These are phyloP conservation scores for Apophysomyces elegans DNA, from an alignment of 371 early-diverging fungal genomes.

Conservation along the genomic window DNA sequence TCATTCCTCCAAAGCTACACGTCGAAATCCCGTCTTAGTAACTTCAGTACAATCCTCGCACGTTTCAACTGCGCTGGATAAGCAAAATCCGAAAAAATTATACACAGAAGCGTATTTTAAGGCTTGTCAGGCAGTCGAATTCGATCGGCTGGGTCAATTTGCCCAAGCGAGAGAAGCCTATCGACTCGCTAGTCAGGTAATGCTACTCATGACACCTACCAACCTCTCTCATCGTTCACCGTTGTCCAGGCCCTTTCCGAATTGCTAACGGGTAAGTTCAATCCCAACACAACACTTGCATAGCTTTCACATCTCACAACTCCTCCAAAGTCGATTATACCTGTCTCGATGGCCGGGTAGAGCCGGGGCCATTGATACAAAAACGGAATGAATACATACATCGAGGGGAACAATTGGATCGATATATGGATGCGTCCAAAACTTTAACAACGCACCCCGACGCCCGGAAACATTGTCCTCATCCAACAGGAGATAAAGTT, in stretches of 20 bases:
- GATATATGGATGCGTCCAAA: constrained; percentile 15
- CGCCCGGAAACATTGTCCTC: constrained; percentile 21
- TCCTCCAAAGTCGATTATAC: neutral
- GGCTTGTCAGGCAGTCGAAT: constrained; percentile 56
- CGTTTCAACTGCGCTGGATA: constrained; percentile 6
- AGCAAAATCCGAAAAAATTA: constrained; percentile 15
- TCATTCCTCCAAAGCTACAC: neutral
- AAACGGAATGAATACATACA: constrained; percentile 46
- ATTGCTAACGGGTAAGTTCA: constrained; percentile 19
- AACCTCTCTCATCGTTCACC: neutral
- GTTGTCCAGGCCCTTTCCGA: neutral
- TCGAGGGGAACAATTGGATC: constrained; percentile 43
- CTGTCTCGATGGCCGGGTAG: constrained; percentile 14
- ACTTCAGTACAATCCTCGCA: constrained; percentile 22
- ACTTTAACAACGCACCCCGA: constrained; percentile 26
- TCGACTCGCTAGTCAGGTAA: constrained; percentile 54
- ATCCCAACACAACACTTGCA: constrained; percentile 9
- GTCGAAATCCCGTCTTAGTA: neutral
- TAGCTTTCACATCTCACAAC: constrained; percentile 12
- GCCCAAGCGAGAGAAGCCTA: constrained; percentile 52
- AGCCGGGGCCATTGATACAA: constrained; percentile 35
- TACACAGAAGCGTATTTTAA: constrained; percentile 53
- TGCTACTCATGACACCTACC: neutral
- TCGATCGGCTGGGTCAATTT: constrained; percentile 50
- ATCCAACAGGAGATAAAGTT: constrained; percentile 21